Percentiles rank a stretch among this genome's conserved stretches.
These are phyloP conservation scores for Kingdonia uniflora DNA, from an alignment of 164 flowering plant species.

Conservation along the genomic window DNA sequence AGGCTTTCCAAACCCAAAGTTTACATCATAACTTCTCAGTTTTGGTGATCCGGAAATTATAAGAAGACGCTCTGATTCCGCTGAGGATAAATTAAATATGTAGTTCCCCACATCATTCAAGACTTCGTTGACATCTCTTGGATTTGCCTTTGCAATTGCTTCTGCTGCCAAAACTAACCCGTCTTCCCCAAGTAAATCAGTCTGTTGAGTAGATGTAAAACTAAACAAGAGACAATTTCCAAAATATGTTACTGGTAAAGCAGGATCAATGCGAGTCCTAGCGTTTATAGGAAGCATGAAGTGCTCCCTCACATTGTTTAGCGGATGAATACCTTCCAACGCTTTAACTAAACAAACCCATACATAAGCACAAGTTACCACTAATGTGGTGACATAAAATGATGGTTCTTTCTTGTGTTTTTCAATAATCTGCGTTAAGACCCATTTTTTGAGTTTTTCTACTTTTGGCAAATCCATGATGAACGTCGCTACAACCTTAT, in stretches of 20 bases:
- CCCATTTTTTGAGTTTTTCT: constrained; percentile 1
- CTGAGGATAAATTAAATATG: no score
- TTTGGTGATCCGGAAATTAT: constrained; percentile 33
- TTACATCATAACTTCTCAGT: constrained; percentile 23
- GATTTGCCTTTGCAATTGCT: constrained; percentile 5
- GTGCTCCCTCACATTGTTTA: not conserved
- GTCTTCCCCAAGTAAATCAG: constrained; percentile 6
- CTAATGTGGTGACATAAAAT: constrained; percentile 15
- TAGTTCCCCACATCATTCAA: no score
- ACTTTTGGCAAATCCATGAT: no score
- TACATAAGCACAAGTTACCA: no score
- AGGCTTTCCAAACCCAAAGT: constrained; percentile 43
- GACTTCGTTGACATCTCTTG: constrained; percentile 3
- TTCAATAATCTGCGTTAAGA: not conserved
- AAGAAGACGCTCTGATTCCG: not conserved
- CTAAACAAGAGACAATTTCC: not conserved
- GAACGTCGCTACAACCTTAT: constrained; percentile 9
- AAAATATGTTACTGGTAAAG: no score
- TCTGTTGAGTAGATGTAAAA: not conserved
- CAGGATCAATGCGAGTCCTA: constrained; percentile 17
- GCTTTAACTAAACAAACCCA: no score
- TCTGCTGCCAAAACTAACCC: not conserved
- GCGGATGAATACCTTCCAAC: constrained; percentile 3
- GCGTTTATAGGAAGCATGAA: constrained; percentile 16
- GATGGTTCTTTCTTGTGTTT: not conserved